These are phyloP conservation scores for Casuarina glauca DNA, from an alignment of 306 rosid species.

Conservation along the genomic window DNA sequence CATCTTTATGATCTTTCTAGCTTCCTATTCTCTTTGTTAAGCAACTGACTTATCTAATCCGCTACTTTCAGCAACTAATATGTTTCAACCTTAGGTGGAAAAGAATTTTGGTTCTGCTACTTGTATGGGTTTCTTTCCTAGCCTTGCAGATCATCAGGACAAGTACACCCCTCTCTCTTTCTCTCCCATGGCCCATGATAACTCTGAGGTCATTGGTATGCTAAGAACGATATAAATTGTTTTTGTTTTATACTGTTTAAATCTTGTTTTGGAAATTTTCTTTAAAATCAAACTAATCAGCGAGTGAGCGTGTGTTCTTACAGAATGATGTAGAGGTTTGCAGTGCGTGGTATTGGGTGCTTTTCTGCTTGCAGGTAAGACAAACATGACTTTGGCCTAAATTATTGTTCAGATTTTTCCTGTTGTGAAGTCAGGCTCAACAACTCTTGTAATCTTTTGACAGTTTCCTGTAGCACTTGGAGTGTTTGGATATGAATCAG, in stretches of 20 bases:
- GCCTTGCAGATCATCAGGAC: slow-evolving; percentile 74
- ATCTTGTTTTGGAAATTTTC: too few relatives aligned
- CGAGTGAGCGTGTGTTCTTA: too few relatives aligned
- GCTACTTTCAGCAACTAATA: slow-evolving; percentile 53
- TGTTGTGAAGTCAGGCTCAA: slow-evolving; percentile 10
- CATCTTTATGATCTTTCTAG: slow-evolving; percentile 5
- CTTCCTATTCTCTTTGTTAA: neutral
- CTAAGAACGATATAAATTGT: too few relatives aligned
- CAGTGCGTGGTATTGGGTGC: slow-evolving; percentile 75
- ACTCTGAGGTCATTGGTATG: too few relatives aligned
- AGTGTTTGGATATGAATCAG: slow-evolving; percentile 76
- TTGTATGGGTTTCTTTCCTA: slow-evolving; percentile 68
- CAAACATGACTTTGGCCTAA: slow-evolving; percentile 13
- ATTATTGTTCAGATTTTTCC: neutral
- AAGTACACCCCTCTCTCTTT: slow-evolving; percentile 21
- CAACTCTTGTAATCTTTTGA: neutral
- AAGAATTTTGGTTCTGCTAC: slow-evolving; percentile 42
- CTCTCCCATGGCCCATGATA: too few relatives aligned
- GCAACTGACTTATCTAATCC: slow-evolving; percentile 4
- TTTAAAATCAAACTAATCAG: too few relatives aligned
- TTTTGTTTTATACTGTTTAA: too few relatives aligned
- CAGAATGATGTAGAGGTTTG: slow-evolving; percentile 66
- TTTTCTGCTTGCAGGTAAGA: slow-evolving; percentile 75
- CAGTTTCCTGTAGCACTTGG: slow-evolving; percentile 73
- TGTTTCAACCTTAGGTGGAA: slow-evolving; percentile 74